Conservation (phyloP, 768 basidiomycete species). For the Lyophyllum shimeji region DNA sequence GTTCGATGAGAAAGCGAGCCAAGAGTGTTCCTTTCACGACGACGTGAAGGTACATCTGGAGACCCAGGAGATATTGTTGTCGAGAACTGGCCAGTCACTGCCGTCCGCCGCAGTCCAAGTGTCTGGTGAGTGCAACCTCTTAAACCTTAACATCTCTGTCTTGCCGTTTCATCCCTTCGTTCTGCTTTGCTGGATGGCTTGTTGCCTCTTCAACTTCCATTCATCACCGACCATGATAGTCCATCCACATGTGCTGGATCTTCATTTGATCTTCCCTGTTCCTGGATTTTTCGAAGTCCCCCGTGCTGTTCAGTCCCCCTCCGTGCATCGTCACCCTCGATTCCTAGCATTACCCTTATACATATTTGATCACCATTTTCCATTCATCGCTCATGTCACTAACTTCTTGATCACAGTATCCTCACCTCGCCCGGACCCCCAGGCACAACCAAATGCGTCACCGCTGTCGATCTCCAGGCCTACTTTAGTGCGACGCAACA, state of each 20-base stretch:
- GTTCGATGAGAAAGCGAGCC: conserved; percentile 12
- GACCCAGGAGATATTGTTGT: neutral
- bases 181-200: neutral
- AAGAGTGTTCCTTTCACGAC: neutral
- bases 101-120: neutral
- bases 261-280: neutral
- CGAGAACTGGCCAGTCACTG: neutral
- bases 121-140: conserved; percentile 1
- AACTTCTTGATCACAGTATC: conserved; percentile 1
- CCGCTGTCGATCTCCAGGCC: neutral
- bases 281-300: conserved; percentile 1
- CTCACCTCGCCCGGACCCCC: neutral
- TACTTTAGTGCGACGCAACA: conserved; percentile 5
- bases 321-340: neutral
- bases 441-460: neutral
- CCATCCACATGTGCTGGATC: neutral
- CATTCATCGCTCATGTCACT: conserved; percentile 7
- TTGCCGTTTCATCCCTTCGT: neutral
- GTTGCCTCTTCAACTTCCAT: neutral
- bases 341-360: neutral
- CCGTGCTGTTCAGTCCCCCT: neutral
- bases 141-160: neutral
- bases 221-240: neutral
- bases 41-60: neutral
- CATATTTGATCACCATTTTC: neutral